These are phyloP conservation scores for Eucalyptus regnans DNA, from an alignment of 345 rosid genomes.

Conservation along the genomic window DNA sequence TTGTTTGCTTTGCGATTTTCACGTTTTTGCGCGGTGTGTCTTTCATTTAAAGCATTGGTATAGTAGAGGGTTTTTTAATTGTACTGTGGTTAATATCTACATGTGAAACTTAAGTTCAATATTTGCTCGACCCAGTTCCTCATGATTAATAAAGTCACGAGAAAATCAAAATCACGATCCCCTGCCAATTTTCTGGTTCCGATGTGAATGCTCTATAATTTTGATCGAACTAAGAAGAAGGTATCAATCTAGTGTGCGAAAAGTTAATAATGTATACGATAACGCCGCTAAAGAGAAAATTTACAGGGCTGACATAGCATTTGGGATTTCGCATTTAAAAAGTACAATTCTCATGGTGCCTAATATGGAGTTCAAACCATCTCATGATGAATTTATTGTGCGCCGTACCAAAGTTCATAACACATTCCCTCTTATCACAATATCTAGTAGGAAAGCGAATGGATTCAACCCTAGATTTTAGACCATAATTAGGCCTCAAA, in stretches of 20 bases:
- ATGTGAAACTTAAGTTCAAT: background rate
- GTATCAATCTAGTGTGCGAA: background rate
- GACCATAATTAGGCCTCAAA: background rate
- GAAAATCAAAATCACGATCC: background rate
- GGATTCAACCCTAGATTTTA: background rate
- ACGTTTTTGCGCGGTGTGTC: too few relatives aligned
- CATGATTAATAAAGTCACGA: background rate
- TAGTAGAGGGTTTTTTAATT: background rate
- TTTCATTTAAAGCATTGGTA: background rate
- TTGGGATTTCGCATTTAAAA: background rate
- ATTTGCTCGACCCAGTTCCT: background rate
- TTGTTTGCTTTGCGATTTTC: too few relatives aligned
- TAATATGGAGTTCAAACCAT: background rate
- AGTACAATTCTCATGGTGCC: background rate
- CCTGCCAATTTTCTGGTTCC: background rate
- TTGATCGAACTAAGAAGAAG: background rate
- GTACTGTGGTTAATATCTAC: background rate
- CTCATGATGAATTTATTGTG: background rate
- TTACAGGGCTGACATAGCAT: background rate
- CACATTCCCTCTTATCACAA: background rate
- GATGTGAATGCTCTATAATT: background rate
- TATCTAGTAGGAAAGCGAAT: background rate
- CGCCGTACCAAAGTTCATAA: background rate
- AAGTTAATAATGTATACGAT: accelerated
- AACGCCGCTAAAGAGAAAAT: accelerated